These are phyloP conservation scores for Paragyromitra xinjiangensis DNA, from an alignment of 495 filamentous ascomycete species.

Conservation along the genomic window DNA sequence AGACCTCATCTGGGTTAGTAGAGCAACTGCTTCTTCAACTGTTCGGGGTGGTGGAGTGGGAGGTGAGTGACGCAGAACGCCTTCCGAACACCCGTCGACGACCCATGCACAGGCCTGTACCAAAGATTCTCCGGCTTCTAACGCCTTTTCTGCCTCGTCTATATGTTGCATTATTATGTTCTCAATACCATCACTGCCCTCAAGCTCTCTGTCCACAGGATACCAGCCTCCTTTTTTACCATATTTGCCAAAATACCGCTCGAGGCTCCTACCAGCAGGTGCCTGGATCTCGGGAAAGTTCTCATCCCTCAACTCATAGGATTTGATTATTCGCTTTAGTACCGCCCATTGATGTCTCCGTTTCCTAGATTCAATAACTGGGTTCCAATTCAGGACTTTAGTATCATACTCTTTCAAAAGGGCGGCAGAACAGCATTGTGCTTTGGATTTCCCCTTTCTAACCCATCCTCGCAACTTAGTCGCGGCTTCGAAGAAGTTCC, in stretches of 20 bases:
- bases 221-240: conserved; percentile 43
- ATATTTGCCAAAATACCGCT: conserved; percentile 44
- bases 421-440: not conserved
- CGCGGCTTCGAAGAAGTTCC: conserved; percentile 47
- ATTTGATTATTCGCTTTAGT: conserved; percentile 40
- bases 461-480: conserved; percentile 31
- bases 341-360: conserved; percentile 47
- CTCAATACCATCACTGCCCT: not conserved
- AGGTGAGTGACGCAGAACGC: not conserved
- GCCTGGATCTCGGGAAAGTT: conserved; percentile 41
- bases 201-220: conserved; percentile 44
- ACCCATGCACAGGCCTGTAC: conserved; percentile 22
- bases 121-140: conserved; percentile 44
- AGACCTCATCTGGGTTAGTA: conserved; percentile 23
- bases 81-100: conserved; percentile 35
- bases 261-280: conserved; percentile 35
- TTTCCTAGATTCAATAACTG: conserved; percentile 29
- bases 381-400: conserved; percentile 32
- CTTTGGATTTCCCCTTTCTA: not conserved
- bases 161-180: conserved; percentile 38
- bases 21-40: conserved; percentile 38
- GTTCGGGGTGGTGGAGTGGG: conserved; percentile 20
- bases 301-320: conserved; percentile 36
- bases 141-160: conserved; percentile 17
- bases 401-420: conserved; percentile 14